These are phyloP conservation scores for Pholiota microspora DNA, from an alignment of 768 basidiomycete genomes.

Conservation along the genomic window DNA sequence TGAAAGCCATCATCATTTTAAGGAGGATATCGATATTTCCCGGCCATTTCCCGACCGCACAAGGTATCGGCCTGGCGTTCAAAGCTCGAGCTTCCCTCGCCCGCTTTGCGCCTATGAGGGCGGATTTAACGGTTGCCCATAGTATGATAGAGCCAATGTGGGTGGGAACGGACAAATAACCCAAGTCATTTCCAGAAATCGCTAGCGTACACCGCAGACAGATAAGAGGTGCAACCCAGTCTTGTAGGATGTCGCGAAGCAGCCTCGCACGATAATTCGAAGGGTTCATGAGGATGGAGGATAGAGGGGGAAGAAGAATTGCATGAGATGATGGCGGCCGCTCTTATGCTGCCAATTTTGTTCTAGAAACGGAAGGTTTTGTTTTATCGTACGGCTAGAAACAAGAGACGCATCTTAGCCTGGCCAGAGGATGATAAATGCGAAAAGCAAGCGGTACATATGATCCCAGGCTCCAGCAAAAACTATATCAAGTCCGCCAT, in stretches of 20 bases:
- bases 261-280: conserved; percentile 49
- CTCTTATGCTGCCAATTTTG: not conserved
- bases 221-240: conserved; percentile 39
- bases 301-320: not conserved
- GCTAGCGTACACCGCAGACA: conserved; percentile 30
- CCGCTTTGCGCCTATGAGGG: conserved; percentile 35
- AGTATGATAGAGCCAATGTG: conserved; percentile 41
- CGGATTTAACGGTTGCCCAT: conserved; percentile 35
- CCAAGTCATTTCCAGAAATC: conserved; percentile 28
- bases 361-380: not conserved
- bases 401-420: not conserved
- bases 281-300: conserved; percentile 33
- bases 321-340: not conserved
- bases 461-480: conserved; percentile 13
- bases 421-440: conserved; percentile 12
- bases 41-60: conserved; percentile 68
- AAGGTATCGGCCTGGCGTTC: conserved; percentile 51
- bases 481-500: conserved; percentile 3
- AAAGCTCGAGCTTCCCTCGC: conserved; percentile 42
- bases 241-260: conserved; percentile 41
- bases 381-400: not conserved
- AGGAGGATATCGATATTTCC: conserved; percentile 75
- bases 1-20: conserved; percentile 50
- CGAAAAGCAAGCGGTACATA: conserved; percentile 7
- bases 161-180: conserved; percentile 33